Percentiles rank a stretch among this genome's conserved stretches.
Evolutionary conservation across 768 basidiomycete species (phyloP).

Genomic region (Hygrocybe coccinea): DNA sequence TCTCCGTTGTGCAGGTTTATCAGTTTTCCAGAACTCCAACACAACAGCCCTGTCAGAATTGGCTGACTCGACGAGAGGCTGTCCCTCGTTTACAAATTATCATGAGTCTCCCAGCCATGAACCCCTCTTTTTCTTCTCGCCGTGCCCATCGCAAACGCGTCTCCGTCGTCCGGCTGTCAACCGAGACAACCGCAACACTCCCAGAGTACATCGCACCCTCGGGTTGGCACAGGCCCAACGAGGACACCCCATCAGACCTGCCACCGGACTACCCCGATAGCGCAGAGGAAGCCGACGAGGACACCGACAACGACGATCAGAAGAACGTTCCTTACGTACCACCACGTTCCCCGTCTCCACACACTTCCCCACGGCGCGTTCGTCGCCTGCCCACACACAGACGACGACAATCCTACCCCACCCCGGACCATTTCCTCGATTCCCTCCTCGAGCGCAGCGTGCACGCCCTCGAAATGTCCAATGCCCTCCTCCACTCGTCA

Average conservation of each 20-base stretch:
- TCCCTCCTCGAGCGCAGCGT: conserved; percentile 77
- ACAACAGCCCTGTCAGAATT: too few relatives aligned
- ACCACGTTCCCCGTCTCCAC: conserved; percentile 22
- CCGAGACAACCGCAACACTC: conserved; percentile 60
- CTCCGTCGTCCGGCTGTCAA: conserved; percentile 55
- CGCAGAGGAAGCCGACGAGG: conserved; percentile 71
- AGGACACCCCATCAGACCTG: conserved; percentile 42
- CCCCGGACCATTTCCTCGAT: conserved; percentile 60
- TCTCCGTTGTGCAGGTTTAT: too few relatives aligned
- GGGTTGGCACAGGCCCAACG: conserved; percentile 5
- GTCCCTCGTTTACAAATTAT: not conserved
- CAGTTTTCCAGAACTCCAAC: too few relatives aligned
- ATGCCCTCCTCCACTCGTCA: conserved; percentile 68
- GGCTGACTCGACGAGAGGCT: too few relatives aligned
- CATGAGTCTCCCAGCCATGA: conserved; percentile 14
- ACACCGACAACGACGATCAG: conserved; percentile 45
- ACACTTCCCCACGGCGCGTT: conserved; percentile 26
- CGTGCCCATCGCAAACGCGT: conserved; percentile 34
- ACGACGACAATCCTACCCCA: conserved; percentile 29
- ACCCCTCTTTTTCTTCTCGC: conserved; percentile 15
- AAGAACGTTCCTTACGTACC: conserved; percentile 7
- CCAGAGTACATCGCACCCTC: conserved; percentile 52
- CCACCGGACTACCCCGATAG: conserved; percentile 77
- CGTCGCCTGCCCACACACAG: conserved; percentile 25
- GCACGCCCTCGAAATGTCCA: conserved; percentile 82